Conservation (phyloP, 176 grass and related monocot species). For the Oryza officinalis region DNA sequence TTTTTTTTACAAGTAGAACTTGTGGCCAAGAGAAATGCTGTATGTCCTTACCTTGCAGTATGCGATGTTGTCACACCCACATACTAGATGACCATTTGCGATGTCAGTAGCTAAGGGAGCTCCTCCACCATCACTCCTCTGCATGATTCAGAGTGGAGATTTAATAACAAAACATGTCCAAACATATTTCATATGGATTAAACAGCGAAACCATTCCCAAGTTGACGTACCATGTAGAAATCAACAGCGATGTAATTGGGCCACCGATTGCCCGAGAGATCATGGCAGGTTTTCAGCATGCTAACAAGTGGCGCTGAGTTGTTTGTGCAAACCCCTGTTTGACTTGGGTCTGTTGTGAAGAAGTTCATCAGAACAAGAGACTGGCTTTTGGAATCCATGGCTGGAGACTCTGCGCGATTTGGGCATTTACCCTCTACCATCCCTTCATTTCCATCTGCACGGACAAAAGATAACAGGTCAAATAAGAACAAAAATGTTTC, state of each 20-base stretch:
- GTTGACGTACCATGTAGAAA: constrained; percentile 76
- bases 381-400: constrained; percentile 74
- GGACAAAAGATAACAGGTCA: neutral
- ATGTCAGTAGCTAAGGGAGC: constrained; percentile 60
- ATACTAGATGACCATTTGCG: constrained; percentile 74
- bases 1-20: neutral
- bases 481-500: constrained; percentile 7
- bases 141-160: constrained; percentile 4
- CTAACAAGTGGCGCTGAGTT: constrained; percentile 73
- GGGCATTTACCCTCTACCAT: constrained; percentile 70
- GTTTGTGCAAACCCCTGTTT: constrained; percentile 44
- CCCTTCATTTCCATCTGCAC: constrained; percentile 67
- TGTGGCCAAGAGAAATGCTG: neutral
- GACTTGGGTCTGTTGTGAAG: constrained; percentile 54
- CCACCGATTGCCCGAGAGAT: constrained; percentile 81
- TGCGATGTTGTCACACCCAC: constrained; percentile 70
- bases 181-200: neutral
- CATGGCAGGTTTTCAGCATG: constrained; percentile 84
- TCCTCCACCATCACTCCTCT: constrained; percentile 64
- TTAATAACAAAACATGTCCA: neutral
- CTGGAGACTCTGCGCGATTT: constrained; percentile 62
- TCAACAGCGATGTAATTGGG: constrained; percentile 93
- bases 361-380: constrained; percentile 97
- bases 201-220: neutral
- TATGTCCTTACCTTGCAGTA: constrained; percentile 62